Evolutionary conservation across 148 eudicot genomes (phyloP).

Genomic region (Chenopodium quinoa): DNA sequence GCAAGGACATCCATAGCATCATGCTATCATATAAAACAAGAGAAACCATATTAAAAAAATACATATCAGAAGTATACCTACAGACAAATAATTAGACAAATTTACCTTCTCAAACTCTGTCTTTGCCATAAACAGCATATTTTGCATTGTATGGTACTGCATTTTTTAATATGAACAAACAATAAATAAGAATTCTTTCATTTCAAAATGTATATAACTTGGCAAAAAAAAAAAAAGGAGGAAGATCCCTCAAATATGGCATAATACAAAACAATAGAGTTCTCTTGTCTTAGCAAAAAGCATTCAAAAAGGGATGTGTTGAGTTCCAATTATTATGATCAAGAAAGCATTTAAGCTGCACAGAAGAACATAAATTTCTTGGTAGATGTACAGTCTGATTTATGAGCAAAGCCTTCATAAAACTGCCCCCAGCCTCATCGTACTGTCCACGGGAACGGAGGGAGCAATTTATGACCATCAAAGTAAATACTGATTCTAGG

Average conservation of each 20-base stretch:
- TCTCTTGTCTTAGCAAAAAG: neutral
- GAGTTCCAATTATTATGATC: too few relatives aligned
- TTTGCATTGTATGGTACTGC: slow-evolving; percentile 80
- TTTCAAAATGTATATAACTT: neutral
- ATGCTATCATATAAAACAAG: too few relatives aligned
- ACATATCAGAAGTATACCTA: neutral
- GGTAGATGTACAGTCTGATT: too few relatives aligned
- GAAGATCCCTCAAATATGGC: neutral
- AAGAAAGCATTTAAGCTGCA: too few relatives aligned
- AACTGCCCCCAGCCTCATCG: too few relatives aligned
- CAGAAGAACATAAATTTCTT: too few relatives aligned
- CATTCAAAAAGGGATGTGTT: neutral
- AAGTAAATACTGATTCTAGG: neutral
- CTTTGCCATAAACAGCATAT: slow-evolving; percentile 71
- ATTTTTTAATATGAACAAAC: neutral
- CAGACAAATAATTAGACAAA: neutral
- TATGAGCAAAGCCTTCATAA: too few relatives aligned
- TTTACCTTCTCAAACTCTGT: slow-evolving; percentile 77
- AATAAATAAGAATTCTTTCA: neutral
- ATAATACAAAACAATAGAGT: neutral
- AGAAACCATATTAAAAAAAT: neutral
- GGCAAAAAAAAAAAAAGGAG: neutral
- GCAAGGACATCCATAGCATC: neutral
- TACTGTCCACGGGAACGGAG: too few relatives aligned
- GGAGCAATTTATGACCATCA: too few relatives aligned